phyloP scores from a whole-genome alignment of 441 rosid species.

The Gossypium davidsonii region DNA sequence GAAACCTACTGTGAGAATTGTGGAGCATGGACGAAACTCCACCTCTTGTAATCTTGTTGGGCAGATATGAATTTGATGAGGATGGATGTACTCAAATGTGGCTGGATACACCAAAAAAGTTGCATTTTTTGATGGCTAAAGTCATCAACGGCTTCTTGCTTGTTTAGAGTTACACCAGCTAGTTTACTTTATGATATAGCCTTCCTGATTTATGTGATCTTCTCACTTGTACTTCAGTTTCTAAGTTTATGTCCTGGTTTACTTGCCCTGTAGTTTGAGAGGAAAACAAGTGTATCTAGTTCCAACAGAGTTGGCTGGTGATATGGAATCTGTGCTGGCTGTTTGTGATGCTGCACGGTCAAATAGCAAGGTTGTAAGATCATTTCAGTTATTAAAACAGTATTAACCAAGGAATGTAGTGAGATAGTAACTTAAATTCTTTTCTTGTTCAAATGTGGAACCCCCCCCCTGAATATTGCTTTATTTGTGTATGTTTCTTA shows the following conservation, averaged over 20 bases:
- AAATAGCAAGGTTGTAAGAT: constrained; percentile 47
- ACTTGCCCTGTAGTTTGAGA: constrained; percentile 52
- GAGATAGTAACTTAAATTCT: constrained; percentile 1
- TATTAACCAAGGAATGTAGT: neutral
- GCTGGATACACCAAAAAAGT: neutral
- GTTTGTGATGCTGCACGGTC: constrained; percentile 58
- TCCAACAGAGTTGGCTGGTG: constrained; percentile 69
- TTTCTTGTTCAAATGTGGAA: neutral
- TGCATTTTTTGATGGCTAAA: neutral
- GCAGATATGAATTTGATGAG: neutral
- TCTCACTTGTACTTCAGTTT: constrained; percentile 5
- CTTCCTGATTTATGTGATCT: neutral
- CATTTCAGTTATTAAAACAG: constrained; percentile 6
- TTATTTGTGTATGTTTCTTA: constrained; percentile 11
- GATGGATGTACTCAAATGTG: neutral
- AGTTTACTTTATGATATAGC: neutral
- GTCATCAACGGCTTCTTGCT: neutral
- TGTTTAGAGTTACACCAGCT: neutral
- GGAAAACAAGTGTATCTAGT: constrained; percentile 78
- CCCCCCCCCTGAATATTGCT: neutral
- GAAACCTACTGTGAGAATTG: neutral
- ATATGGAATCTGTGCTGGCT: constrained; percentile 68
- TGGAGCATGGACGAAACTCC: neutral
- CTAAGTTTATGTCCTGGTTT: constrained; percentile 12
- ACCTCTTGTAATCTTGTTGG: neutral